Conservation (phyloP, 768 basidiomycete species). For the Lentinula raphanica region DNA sequence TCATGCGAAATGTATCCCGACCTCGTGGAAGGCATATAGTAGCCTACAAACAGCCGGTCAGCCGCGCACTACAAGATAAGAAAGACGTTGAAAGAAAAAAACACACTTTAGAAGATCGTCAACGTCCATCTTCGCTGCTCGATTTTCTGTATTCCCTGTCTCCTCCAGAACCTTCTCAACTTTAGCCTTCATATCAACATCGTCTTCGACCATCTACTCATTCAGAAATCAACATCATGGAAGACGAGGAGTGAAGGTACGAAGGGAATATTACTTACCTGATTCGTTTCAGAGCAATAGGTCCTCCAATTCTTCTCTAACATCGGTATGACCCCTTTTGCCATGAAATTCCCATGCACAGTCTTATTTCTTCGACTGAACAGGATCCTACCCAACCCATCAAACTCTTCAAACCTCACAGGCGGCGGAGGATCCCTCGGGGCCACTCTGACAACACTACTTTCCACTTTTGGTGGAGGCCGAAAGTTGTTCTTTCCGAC, state of each 20-base stretch:
- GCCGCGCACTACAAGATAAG: background rate
- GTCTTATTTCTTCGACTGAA: slow-evolving; percentile 91
- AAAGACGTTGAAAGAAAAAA: too few relatives aligned
- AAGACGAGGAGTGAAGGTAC: background rate
- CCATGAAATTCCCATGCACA: slow-evolving; percentile 83
- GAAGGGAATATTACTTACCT: slow-evolving; percentile 29
- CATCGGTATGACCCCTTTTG: slow-evolving; percentile 93
- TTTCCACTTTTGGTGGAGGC: slow-evolving; percentile 93
- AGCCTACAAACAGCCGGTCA: slow-evolving; percentile 36
- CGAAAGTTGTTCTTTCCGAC: slow-evolving; percentile 97
- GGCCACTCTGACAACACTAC: slow-evolving; percentile 83
- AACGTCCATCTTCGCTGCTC: slow-evolving; percentile 91
- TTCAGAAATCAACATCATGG: background rate
- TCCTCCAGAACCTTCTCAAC: slow-evolving; percentile 72
- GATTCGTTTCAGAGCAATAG: slow-evolving; percentile 79
- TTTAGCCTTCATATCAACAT: slow-evolving; percentile 59
- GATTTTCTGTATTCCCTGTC: slow-evolving; percentile 66
- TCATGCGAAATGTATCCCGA: slow-evolving; percentile 68
- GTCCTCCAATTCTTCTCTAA: slow-evolving; percentile 90
- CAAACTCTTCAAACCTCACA: slow-evolving; percentile 94
- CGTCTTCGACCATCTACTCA: slow-evolving; percentile 62
- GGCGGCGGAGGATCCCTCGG: slow-evolving; percentile 95
- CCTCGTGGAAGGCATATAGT: slow-evolving; percentile 68
- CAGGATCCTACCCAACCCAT: slow-evolving; percentile 87
- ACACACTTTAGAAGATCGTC: slow-evolving; percentile 86